A percentile compares a stretch with the other conserved stretches of the same genome.
These are phyloP conservation scores for Eucalyptus cladocalyx DNA, from an alignment of 345 rosid genomes.

Conservation along the genomic window DNA sequence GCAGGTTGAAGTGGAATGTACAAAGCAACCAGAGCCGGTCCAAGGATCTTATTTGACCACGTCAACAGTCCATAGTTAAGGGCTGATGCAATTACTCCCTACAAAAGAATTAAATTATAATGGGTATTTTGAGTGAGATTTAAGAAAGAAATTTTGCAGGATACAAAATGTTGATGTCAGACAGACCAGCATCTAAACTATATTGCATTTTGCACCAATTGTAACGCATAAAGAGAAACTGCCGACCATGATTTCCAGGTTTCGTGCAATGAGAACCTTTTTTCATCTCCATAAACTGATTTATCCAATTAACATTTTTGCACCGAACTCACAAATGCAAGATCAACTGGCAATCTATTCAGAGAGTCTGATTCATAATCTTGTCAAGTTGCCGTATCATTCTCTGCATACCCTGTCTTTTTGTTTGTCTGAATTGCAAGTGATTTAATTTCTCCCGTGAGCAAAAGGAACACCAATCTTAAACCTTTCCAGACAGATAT, in stretches of 20 bases:
- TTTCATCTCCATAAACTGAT: not conserved
- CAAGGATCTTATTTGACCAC: slow-evolving; percentile 95
- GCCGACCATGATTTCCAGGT: not conserved
- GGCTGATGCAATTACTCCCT: slow-evolving; percentile 91
- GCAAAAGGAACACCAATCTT: not conserved
- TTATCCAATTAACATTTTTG: not conserved
- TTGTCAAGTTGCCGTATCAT: not conserved
- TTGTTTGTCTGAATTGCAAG: not conserved
- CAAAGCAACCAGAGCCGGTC: slow-evolving; percentile 93
- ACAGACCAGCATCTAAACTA: not conserved
- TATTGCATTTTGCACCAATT: not conserved
- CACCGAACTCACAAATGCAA: not conserved
- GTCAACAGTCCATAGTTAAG: slow-evolving; percentile 85
- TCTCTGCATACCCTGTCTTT: not conserved
- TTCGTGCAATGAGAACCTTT: not conserved
- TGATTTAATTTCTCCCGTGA: not conserved
- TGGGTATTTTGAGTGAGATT: not conserved
- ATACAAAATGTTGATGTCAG: not conserved
- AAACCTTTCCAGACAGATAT: not conserved
- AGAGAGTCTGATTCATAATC: not conserved
- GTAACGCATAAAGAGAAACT: not conserved
- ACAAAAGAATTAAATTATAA: not conserved
- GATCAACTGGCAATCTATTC: not conserved
- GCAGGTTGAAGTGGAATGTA: slow-evolving; percentile 97
- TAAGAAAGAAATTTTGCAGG: not conserved